Conservation (phyloP, 2,329 filamentous ascomycete genomes). For the Aspergillus hiratsukae region DNA sequence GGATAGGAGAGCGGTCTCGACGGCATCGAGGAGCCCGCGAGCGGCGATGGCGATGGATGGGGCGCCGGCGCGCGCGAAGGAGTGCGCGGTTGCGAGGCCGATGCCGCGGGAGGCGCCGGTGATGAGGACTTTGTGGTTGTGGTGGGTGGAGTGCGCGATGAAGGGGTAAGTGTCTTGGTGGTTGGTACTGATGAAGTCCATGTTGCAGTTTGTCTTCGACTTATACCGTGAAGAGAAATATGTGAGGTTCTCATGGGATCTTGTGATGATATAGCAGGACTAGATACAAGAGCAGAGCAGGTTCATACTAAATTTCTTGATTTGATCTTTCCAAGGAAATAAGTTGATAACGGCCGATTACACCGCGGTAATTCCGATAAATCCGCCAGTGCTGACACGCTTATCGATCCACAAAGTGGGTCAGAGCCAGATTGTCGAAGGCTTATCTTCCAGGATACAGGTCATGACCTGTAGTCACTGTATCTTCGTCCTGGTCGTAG, state of each 20-base stretch:
- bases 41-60: constrained; percentile 34
- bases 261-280: background rate
- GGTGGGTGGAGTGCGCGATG: constrained; percentile 24
- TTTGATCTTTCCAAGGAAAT: too few relatives aligned
- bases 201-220: too few relatives aligned
- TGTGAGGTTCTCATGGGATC: background rate
- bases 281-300: background rate
- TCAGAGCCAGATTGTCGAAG: too few relatives aligned
- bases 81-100: constrained; percentile 33
- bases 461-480: too few relatives aligned
- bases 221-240: too few relatives aligned
- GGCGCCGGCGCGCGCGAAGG: constrained; percentile 30
- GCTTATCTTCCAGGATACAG: too few relatives aligned
- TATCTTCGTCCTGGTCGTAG: background rate
- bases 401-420: background rate
- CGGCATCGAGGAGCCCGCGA: background rate
- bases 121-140: constrained; percentile 31
- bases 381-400: background rate
- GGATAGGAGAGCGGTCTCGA: background rate
- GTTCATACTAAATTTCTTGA: background rate
- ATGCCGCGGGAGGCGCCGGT: constrained; percentile 35
- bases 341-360: background rate
- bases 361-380: background rate
- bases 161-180: constrained; percentile 33
- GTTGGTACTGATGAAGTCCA: background rate